phyloP scores from a whole-genome alignment of 306 rosid species.

The Abrus pulchellus region DNA sequence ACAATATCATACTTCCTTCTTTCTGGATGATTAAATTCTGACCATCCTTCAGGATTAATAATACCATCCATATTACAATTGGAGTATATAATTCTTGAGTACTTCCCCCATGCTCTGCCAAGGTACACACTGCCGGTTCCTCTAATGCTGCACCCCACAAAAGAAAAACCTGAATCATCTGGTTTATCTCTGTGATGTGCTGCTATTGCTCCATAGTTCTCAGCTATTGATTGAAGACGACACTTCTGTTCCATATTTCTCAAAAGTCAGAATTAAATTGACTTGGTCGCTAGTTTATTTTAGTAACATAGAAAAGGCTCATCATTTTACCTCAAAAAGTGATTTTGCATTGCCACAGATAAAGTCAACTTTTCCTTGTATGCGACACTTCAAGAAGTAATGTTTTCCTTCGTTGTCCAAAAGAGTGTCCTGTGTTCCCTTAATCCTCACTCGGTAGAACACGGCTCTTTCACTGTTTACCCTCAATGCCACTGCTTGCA shows the following conservation, averaged over 20 bases:
- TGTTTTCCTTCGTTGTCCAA: slow-evolving; percentile 81
- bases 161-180: slow-evolving; percentile 74
- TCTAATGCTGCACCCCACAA: slow-evolving; percentile 67
- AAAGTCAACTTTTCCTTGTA: slow-evolving; percentile 83
- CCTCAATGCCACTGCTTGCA: slow-evolving; percentile 93
- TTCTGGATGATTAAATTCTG: slow-evolving; percentile 76
- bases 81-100: slow-evolving; percentile 80
- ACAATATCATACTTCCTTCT: slow-evolving; percentile 64
- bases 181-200: slow-evolving; percentile 78
- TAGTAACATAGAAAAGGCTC: background rate
- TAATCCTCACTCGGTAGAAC: slow-evolving; percentile 71
- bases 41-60: slow-evolving; percentile 77
- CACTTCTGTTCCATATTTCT: slow-evolving; percentile 63
- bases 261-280: slow-evolving; percentile 26
- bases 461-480: slow-evolving; percentile 77
- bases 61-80: slow-evolving; percentile 65
- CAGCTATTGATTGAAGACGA: slow-evolving; percentile 64
- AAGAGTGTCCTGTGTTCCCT: slow-evolving; percentile 90
- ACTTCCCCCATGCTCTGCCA: slow-evolving; percentile 94
- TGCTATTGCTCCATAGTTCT: slow-evolving; percentile 82
- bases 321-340: slow-evolving; percentile 68
- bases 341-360: slow-evolving; percentile 83
- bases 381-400: slow-evolving; percentile 69
- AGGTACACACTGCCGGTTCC: slow-evolving; percentile 74
- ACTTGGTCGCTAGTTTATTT: background rate